Evolutionary conservation across 148 eudicot genomes (phyloP).

Genomic region (Polygonum aviculare): DNA sequence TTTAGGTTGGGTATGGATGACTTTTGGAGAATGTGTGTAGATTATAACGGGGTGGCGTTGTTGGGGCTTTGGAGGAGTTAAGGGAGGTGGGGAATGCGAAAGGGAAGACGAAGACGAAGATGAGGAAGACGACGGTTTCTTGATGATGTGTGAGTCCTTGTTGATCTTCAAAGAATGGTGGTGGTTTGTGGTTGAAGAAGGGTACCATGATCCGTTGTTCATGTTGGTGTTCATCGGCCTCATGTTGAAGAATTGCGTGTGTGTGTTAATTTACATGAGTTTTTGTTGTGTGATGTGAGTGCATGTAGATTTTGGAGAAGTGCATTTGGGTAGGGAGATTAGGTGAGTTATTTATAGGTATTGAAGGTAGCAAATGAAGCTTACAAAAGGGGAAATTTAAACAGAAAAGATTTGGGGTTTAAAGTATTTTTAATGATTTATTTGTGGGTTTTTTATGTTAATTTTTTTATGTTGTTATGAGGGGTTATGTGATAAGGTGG

Average conservation of each 20-base stretch:
- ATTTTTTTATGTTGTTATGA: background rate
- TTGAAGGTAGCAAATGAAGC: background rate
- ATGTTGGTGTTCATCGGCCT: background rate
- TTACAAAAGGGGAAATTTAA: background rate
- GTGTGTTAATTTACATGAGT: background rate
- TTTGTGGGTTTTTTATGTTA: background rate
- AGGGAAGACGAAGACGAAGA: conserved; percentile 8
- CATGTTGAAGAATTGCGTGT: background rate
- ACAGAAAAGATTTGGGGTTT: conserved; percentile 8
- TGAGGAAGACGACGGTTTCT: conserved; percentile 18
- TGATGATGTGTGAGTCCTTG: conserved; percentile 35
- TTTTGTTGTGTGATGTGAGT: background rate
- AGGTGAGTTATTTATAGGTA: background rate
- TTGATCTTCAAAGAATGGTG: conserved; percentile 20
- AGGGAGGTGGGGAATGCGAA: conserved; percentile 7
- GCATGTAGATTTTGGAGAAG: background rate
- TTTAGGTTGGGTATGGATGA: conserved; percentile 50
- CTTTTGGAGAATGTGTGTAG: conserved; percentile 64
- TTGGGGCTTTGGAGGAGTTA: conserved; percentile 10
- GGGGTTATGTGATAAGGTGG: background rate
- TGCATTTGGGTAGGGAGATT: background rate
- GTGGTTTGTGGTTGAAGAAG: background rate
- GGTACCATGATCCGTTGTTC: background rate
- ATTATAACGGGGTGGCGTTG: conserved; percentile 54
- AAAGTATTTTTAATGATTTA: background rate